Base-by-base conservation (phyloP, 768 basidiomycete species). In the Boletus reticuloceps region DNA sequence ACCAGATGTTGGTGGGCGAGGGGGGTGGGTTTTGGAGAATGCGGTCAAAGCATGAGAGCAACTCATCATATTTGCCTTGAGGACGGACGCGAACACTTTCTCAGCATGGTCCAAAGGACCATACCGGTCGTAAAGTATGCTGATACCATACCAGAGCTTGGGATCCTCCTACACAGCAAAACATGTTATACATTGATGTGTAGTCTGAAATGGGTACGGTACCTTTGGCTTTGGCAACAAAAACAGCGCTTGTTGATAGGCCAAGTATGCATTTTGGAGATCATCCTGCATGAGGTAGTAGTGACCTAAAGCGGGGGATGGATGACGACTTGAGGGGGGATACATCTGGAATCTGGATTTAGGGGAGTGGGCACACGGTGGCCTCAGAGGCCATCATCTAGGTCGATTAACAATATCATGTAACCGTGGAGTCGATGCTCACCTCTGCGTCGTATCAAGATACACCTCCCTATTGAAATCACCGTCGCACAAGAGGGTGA, bases 141-240 rank as follows among this genome's bases (percentile, higher is more conserved):
- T 97, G 68, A 20, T n/a, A n/a, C n/a, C n/a, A 99, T 98, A 99
- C 97, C 97, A 99, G 10, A 99, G 79, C 69, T 98, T 98, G 6
- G 96, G 95, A 72, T 99, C 97, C 82, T 98, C 86, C 81, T 86
- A 63, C 31, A 55, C 29, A 45, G 38, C 43, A 51, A 19, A 14
- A 49, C 48, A 46, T 34, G 54, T 60, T 48, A 58, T 20, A 47
- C 6, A 54, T 44, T 52, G 58, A 32, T 29, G 47, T 43, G 20
- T 14, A 1, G 49, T 34, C 6, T 22, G 50, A 27, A 51, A 44
- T 38, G 20, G 16, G n/a, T 25, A 54, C 64, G 70, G 29, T 62
- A 90, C 92, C 80, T 97, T 97, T 16, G 96, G 96, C 64, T 96
- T 95, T 4, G 92, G 93, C 39, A 99, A 83, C 59, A 95, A 82